phyloP scores from a whole-genome alignment of 257 asterid genomes.

The Cruciata laevipes region DNA sequence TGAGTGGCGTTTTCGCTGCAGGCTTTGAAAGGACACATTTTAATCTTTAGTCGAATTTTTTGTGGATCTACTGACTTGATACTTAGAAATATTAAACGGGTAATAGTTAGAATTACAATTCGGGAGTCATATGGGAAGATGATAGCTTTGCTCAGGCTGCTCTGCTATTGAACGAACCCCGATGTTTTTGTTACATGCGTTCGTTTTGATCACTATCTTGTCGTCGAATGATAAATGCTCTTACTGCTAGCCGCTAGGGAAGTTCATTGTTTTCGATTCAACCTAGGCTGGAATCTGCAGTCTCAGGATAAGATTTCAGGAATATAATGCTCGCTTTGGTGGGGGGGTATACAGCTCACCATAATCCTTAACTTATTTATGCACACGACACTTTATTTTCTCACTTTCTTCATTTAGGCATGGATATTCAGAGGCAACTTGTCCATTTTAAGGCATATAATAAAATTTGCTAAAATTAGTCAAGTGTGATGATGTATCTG shows the following conservation, averaged over 20 bases:
- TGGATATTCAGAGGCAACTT: too few species aligned
- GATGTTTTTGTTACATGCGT: background rate
- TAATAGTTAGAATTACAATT: too few species aligned
- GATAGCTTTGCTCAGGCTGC: background rate
- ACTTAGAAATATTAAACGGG: too few species aligned
- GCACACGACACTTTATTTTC: background rate
- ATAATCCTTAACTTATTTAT: background rate
- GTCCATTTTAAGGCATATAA: too few species aligned
- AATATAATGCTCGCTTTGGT: background rate
- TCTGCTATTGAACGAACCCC: background rate
- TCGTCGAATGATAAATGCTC: background rate
- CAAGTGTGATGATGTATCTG: too few species aligned
- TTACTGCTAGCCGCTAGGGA: too few species aligned
- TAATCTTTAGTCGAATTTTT: background rate
- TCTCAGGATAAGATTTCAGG: slow-evolving; percentile 10
- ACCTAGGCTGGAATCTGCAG: background rate
- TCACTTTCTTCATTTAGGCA: background rate
- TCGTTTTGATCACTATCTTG: background rate
- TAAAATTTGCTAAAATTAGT: too few species aligned
- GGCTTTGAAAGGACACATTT: background rate
- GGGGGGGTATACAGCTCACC: background rate
- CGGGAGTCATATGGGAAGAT: too few species aligned
- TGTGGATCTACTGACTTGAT: background rate
- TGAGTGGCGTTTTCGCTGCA: background rate
- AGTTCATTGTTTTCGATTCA: background rate